phyloP scores from a whole-genome alignment of 495 filamentous ascomycete genomes.

The Tuber aestivum region DNA sequence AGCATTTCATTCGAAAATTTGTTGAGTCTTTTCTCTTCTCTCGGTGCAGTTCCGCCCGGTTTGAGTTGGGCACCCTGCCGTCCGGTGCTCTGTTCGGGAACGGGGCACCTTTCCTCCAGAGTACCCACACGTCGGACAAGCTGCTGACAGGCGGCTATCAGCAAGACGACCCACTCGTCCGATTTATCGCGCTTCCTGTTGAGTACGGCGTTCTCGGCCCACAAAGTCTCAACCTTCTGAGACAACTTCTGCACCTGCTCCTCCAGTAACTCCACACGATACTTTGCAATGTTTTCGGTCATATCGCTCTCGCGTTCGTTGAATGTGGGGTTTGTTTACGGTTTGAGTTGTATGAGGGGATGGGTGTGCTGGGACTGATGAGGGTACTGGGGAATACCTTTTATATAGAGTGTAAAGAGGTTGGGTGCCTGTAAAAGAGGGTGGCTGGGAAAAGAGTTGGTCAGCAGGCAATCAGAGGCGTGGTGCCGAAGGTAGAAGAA shows the following conservation, averaged over 20 bases:
- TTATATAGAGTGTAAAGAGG: neutral
- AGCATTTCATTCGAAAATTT: neutral
- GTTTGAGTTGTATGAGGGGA: neutral
- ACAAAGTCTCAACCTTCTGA: neutral
- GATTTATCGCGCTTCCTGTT: neutral
- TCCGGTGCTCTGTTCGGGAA: neutral
- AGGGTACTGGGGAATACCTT: neutral
- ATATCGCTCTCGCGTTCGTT: neutral
- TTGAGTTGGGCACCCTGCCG: neutral
- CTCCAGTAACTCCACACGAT: neutral
- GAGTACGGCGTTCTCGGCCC: neutral
- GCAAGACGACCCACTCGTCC: neutral
- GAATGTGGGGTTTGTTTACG: neutral
- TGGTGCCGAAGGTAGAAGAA: too few relatives aligned
- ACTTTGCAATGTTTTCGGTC: neutral
- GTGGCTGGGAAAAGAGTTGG: neutral
- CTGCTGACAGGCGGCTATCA: neutral
- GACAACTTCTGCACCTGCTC: neutral
- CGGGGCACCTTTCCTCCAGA: neutral
- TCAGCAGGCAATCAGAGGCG: neutral
- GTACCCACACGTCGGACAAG: neutral
- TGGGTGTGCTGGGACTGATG: neutral
- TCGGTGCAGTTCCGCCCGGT: neutral
- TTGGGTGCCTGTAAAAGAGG: neutral
- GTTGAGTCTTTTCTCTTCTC: slow-evolving; percentile 4